phyloP scores from a whole-genome alignment of 1,284 basidiomycete species.

The Cutaneotrichosporon sp. region DNA sequence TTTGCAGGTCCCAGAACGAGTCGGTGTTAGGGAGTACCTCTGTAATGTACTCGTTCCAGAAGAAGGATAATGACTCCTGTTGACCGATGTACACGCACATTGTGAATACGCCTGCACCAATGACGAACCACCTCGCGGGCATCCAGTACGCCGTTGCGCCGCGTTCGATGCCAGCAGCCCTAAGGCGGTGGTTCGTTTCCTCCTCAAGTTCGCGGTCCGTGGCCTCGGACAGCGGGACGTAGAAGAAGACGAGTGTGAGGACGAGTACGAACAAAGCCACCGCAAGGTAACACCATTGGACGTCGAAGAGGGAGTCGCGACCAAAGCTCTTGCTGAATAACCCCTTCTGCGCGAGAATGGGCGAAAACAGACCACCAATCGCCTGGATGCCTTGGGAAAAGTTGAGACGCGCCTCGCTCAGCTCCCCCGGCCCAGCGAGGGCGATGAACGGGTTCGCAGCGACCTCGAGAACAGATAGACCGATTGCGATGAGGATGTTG shows the following conservation, averaged over 20 bases:
- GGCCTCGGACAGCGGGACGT: slow-evolving; percentile 48
- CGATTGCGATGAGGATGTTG: slow-evolving; percentile 47
- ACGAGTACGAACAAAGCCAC: slow-evolving; percentile 48
- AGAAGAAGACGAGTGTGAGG: slow-evolving; percentile 50
- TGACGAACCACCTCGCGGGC: slow-evolving; percentile 27
- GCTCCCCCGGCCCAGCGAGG: slow-evolving; percentile 48
- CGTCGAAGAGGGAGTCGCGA: slow-evolving; percentile 37
- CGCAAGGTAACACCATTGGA: slow-evolving; percentile 53
- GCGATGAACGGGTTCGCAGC: slow-evolving; percentile 53
- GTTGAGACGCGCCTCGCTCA: slow-evolving; percentile 45
- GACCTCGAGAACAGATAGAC: slow-evolving; percentile 46
- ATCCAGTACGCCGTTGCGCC: slow-evolving; percentile 26
- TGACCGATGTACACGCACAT: slow-evolving; percentile 48
- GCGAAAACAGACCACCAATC: slow-evolving; percentile 41
- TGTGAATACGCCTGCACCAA: slow-evolving; percentile 31
- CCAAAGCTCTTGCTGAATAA: slow-evolving; percentile 38
- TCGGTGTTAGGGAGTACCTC: slow-evolving; percentile 30
- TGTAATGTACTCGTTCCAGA: slow-evolving; percentile 29
- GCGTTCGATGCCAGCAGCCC: slow-evolving; percentile 27
- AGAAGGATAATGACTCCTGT: slow-evolving; percentile 47
- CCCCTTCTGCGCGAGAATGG: slow-evolving; percentile 44
- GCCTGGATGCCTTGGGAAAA: slow-evolving; percentile 52
- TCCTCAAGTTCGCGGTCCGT: slow-evolving; percentile 44
- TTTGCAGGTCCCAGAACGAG: slow-evolving; percentile 36
- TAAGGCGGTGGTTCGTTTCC: slow-evolving; percentile 35